Conservation (phyloP, 306 rosid species). For the Lablab purpureus region DNA sequence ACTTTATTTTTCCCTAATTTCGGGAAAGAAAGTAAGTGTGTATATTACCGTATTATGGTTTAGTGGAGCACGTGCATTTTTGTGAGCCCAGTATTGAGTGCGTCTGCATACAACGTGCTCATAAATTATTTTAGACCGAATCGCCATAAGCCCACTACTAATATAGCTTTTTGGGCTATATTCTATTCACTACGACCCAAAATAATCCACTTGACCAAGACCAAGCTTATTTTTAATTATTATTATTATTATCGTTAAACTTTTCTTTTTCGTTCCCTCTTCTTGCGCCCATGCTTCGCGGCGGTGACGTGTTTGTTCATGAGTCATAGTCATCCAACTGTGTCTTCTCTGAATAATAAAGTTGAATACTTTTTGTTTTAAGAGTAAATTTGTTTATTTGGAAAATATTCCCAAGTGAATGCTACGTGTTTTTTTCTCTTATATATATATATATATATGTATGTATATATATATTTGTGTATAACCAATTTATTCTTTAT, state of each 20-base stretch:
- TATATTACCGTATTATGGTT: neutral
- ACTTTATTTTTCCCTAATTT: neutral
- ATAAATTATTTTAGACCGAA: neutral
- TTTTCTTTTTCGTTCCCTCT: neutral
- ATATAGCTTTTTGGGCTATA: slow-evolving; percentile 29
- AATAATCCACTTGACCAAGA: neutral
- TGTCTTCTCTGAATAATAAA: slow-evolving; percentile 10
- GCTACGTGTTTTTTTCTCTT: neutral
- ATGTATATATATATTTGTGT: too few relatives aligned
- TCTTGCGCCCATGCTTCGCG: slow-evolving; percentile 23
- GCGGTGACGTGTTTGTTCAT: slow-evolving; percentile 54
- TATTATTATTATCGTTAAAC: neutral
- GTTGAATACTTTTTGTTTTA: neutral
- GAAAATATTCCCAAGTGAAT: neutral
- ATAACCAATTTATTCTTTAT: too few relatives aligned
- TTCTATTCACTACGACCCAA: slow-evolving; percentile 10
- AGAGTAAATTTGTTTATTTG: neutral
- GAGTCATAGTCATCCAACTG: slow-evolving; percentile 47
- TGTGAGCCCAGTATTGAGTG: slow-evolving; percentile 40
- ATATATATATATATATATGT: neutral
- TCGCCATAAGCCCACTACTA: slow-evolving; percentile 38
- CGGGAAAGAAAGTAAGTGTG: neutral
- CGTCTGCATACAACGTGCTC: slow-evolving; percentile 43
- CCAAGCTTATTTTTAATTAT: neutral
- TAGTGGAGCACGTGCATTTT: slow-evolving; percentile 39